Conservation (phyloP, 2,329 filamentous ascomycete genomes). For the Phialemonium atrogriseum region DNA sequence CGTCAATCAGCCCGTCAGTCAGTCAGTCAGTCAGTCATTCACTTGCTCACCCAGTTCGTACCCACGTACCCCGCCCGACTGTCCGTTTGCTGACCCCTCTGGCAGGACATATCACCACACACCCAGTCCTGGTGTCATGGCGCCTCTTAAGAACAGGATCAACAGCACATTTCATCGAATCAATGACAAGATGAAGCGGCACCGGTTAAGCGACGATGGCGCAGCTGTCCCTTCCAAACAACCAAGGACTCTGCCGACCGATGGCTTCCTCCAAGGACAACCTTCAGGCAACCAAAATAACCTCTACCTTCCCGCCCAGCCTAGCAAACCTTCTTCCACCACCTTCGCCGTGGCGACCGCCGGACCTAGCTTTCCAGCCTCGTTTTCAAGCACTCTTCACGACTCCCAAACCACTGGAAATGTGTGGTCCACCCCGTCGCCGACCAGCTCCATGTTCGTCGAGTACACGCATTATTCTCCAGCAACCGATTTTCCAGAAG, state of each 20-base stretch:
- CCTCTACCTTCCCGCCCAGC: background rate
- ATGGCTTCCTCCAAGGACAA: background rate
- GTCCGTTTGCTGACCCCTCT: no score
- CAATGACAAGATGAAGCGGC: slow-evolving; percentile 2
- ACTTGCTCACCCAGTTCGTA: no score
- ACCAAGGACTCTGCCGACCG: background rate
- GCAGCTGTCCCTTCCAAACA: background rate
- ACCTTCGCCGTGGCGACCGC: no score
- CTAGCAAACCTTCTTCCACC: background rate
- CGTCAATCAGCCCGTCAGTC: no score
- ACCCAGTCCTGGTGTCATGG: no score
- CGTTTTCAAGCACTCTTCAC: no score
- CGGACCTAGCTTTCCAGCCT: no score
- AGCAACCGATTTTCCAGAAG: background rate
- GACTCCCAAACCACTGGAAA: background rate
- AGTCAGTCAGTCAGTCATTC: no score
- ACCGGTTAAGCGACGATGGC: background rate
- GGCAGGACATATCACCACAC: no score
- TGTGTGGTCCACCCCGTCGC: no score
- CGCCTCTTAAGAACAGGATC: slow-evolving; percentile 1
- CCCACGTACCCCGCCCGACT: no score
- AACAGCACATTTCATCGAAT: slow-evolving; percentile 1
- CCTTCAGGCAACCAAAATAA: background rate
- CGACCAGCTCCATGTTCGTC: slow-evolving; percentile 1
- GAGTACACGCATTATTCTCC: slow-evolving; percentile 1